These are phyloP conservation scores for Botryotinia globosa DNA, from an alignment of 2,329 filamentous ascomycete genomes.

Conservation along the genomic window DNA sequence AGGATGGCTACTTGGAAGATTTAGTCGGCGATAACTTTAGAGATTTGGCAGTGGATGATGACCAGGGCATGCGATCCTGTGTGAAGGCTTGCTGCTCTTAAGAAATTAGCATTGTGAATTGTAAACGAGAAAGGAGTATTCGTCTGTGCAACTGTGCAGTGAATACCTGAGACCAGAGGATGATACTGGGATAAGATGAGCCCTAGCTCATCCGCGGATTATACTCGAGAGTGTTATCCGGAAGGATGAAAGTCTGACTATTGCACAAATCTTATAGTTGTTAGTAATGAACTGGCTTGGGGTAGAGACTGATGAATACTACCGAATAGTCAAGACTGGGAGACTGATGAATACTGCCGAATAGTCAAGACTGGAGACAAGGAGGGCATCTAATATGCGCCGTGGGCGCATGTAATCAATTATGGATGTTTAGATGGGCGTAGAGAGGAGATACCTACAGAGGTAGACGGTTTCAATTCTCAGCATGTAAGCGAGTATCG, in stretches of 20 bases:
- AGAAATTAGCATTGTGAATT: not conserved
- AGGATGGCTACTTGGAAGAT: not conserved
- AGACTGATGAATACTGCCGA: not conserved
- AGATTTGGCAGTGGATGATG: not conserved
- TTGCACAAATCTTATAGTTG: too few species aligned
- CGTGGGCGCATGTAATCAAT: not conserved
- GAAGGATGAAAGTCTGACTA: not conserved
- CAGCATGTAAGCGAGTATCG: not conserved
- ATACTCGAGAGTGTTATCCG: not conserved
- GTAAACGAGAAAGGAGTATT: not conserved
- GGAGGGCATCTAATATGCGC: not conserved
- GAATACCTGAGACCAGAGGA: not conserved
- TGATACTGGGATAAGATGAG: too few species aligned
- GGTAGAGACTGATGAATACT: too few species aligned
- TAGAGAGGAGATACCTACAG: not conserved
- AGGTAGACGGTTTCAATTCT: not conserved
- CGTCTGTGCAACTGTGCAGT: not conserved
- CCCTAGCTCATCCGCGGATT: not conserved
- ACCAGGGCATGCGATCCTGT: not conserved
- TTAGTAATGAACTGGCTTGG: too few species aligned
- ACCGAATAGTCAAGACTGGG: too few species aligned
- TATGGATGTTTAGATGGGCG: not conserved
- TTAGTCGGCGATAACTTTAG: not conserved
- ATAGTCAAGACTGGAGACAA: not conserved
- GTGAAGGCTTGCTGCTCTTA: not conserved